Conservation (phyloP, 495 filamentous ascomycete genomes). For the Parmelia sp. region DNA sequence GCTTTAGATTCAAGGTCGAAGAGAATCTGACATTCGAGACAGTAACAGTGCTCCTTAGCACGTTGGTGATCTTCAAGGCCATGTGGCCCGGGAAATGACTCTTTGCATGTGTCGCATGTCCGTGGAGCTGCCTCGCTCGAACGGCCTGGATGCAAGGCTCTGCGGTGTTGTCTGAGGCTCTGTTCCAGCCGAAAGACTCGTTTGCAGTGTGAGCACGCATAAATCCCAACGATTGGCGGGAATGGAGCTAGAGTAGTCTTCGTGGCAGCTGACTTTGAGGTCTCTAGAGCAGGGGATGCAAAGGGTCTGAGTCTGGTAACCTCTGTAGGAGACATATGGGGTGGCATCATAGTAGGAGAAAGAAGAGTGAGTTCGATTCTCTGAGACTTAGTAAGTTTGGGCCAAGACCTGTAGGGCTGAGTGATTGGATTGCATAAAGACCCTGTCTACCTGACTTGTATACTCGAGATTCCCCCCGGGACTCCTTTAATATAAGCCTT, state of each 20-base stretch:
- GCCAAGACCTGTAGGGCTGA: too few relatives aligned
- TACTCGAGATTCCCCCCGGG: too few relatives aligned
- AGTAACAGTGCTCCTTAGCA: neutral
- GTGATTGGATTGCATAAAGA: too few relatives aligned
- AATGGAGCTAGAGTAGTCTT: neutral
- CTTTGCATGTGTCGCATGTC: constrained; percentile 1
- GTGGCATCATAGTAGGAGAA: neutral
- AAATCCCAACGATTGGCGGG: neutral
- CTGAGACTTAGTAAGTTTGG: too few relatives aligned
- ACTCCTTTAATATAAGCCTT: too few relatives aligned
- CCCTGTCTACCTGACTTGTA: too few relatives aligned
- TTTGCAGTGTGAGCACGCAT: neutral
- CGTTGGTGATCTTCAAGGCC: neutral
- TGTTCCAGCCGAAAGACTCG: neutral
- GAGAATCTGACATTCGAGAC: neutral
- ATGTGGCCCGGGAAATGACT: neutral
- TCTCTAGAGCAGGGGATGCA: neutral
- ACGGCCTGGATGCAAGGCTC: neutral
- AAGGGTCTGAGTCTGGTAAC: neutral
- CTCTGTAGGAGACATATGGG: neutral
- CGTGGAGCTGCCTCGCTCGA: too few relatives aligned
- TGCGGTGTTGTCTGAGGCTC: neutral
- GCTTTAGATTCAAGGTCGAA: neutral
- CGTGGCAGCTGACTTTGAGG: neutral
- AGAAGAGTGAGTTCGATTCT: too few relatives aligned